phyloP scores from a whole-genome alignment of 345 rosid genomes.

The Dipteronia sinensis region DNA sequence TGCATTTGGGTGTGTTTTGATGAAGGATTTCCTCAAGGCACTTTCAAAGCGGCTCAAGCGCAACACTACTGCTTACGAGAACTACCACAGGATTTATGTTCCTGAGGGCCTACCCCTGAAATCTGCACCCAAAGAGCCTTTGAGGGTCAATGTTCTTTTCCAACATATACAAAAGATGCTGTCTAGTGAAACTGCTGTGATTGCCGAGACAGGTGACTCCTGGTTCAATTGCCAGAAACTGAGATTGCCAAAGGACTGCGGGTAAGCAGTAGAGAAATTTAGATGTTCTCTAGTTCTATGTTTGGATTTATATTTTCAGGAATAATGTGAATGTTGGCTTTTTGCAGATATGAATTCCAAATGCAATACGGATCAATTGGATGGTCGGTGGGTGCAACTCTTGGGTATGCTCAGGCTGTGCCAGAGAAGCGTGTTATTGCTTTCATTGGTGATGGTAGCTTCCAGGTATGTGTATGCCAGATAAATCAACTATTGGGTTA shows the following conservation, averaged over 20 bases:
- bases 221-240: slow-evolving; percentile 92
- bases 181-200: slow-evolving; percentile 69
- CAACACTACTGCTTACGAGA: slow-evolving; percentile 65
- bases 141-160: slow-evolving; percentile 78
- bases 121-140: slow-evolving; percentile 52
- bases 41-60: slow-evolving; percentile 56
- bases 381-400: slow-evolving; percentile 86
- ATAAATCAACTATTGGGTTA: background rate
- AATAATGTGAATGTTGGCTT: slow-evolving; percentile 1
- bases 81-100: slow-evolving; percentile 72
- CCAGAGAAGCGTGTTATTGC: slow-evolving; percentile 76
- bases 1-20: slow-evolving; percentile 72
- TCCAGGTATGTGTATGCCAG: slow-evolving; percentile 48
- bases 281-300: background rate
- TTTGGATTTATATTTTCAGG: background rate
- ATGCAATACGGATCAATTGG: slow-evolving; percentile 93
- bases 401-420: slow-evolving; percentile 81
- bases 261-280: slow-evolving; percentile 40
- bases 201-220: slow-evolving; percentile 89
- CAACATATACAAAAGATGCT: slow-evolving; percentile 72
- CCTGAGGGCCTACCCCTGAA: slow-evolving; percentile 62
- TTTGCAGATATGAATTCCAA: slow-evolving; percentile 75
- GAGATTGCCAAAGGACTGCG: slow-evolving; percentile 69
- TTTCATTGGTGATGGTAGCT: slow-evolving; percentile 87
- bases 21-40: slow-evolving; percentile 70